Conservation (phyloP, 148 eudicot species). For the Bassia scoparia region DNA sequence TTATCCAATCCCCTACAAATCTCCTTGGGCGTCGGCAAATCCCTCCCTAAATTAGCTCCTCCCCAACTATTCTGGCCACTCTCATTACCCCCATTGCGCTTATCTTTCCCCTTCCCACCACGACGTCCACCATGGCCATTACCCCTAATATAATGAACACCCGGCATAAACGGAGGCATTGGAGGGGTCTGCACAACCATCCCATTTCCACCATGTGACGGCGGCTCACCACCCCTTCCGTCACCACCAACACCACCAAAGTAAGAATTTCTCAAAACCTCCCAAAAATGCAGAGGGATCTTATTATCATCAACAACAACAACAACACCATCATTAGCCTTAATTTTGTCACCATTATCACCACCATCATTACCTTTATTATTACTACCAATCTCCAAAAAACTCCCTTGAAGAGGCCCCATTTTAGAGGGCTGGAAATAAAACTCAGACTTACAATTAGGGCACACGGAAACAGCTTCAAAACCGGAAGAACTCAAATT, state of each 20-base stretch:
- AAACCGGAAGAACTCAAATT: constrained; percentile 9
- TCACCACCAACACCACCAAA: neutral
- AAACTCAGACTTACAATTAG: constrained; percentile 69
- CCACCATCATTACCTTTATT: constrained; percentile 7
- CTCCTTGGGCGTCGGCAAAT: constrained; percentile 78
- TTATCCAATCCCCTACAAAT: constrained; percentile 70
- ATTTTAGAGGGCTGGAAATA: constrained; percentile 51
- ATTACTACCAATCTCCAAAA: constrained; percentile 57
- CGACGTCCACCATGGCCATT: constrained; percentile 29
- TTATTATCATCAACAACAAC: constrained; percentile 1
- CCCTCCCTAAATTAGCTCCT: constrained; percentile 62
- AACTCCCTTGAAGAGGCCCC: constrained; percentile 68
- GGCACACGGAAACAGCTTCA: constrained; percentile 59
- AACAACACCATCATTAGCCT: neutral
- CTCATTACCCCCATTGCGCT: constrained; percentile 12
- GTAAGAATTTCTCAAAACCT: constrained; percentile 38
- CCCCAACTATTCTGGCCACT: constrained; percentile 41
- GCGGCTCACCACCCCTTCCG: constrained; percentile 39
- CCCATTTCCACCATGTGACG: constrained; percentile 41
- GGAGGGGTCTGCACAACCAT: constrained; percentile 64
- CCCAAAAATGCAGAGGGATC: constrained; percentile 51
- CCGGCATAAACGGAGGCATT: constrained; percentile 68
- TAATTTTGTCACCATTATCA: constrained; percentile 9
- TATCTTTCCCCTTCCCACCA: constrained; percentile 35
- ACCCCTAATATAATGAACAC: constrained; percentile 48